phyloP scores from a whole-genome alignment of 202 grass and related monocot genomes.

The Elaeis oleifera region DNA sequence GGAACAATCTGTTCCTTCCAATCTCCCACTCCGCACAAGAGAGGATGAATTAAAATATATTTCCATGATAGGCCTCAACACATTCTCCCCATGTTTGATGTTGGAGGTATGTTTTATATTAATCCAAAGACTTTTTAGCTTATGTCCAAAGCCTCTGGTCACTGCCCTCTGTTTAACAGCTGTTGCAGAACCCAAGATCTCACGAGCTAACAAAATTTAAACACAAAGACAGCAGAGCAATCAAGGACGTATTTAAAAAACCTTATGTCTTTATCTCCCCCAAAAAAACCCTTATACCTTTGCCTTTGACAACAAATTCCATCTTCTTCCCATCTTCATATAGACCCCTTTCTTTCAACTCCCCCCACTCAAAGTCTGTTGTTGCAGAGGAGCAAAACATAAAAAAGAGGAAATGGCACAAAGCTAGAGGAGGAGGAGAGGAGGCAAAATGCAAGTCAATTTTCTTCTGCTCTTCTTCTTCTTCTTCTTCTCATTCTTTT shows the following conservation, averaged over 20 bases:
- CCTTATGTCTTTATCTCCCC: conserved; percentile 4
- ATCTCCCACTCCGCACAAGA: no score
- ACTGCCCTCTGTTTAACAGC: conserved; percentile 7
- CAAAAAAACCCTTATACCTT: conserved; percentile 7
- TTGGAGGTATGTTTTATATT: conserved; percentile 30
- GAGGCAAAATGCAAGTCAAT: conserved; percentile 2
- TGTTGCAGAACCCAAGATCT: no score
- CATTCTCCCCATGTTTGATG: conserved; percentile 91
- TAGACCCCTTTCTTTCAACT: conserved; percentile 28
- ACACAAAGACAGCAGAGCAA: conserved; percentile 23
- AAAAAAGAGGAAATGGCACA: conserved; percentile 24
- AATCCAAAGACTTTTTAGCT: conserved; percentile 3
- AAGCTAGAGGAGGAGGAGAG: conserved; percentile 20
- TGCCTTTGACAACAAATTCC: conserved; percentile 4
- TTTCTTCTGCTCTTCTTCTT: not conserved
- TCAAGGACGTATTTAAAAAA: conserved; percentile 31
- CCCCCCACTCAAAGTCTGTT: conserved; percentile 27
- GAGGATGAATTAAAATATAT: no score
- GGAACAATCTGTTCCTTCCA: no score
- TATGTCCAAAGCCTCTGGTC: no score
- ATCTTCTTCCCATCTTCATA: conserved; percentile 28
- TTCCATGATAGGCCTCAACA: conserved; percentile 24
- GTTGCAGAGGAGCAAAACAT: conserved; percentile 43
- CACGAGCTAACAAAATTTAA: not conserved
- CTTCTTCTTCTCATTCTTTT: conserved; percentile 20